Conservation (phyloP, 2,329 filamentous ascomycete genomes). For the Leptodontidium sp. region DNA sequence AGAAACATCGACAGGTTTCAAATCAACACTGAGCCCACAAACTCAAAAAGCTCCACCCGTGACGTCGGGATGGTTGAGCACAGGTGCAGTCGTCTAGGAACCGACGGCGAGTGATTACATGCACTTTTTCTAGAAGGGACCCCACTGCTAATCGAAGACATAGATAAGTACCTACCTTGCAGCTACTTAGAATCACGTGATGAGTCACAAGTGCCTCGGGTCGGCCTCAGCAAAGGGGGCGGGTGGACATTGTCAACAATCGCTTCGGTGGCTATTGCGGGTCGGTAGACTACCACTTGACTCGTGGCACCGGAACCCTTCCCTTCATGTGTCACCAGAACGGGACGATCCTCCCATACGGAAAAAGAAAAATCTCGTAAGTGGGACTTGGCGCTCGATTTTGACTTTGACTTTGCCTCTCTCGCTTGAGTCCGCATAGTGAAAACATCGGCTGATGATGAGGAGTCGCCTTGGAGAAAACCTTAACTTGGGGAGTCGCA, state of each 20-base stretch:
- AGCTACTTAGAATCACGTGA: not conserved
- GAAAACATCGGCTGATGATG: constrained; percentile 14
- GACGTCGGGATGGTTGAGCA: too few species aligned
- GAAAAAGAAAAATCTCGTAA: not conserved
- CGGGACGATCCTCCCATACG: constrained; percentile 6
- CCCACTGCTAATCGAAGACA: too few species aligned
- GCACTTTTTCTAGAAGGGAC: not conserved
- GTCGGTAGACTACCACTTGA: not conserved
- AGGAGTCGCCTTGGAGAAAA: constrained; percentile 3
- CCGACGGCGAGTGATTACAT: not conserved
- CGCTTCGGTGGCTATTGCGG: constrained; percentile 15
- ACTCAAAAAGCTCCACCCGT: too few species aligned
- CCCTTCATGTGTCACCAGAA: constrained; percentile 2
- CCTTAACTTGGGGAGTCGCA: not conserved
- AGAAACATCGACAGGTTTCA: too few species aligned
- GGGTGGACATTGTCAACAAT: not conserved
- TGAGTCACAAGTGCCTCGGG: not conserved
- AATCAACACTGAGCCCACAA: too few species aligned
- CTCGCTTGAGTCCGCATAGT: constrained; percentile 3
- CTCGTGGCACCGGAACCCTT: constrained; percentile 3
- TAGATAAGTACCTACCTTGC: too few species aligned
- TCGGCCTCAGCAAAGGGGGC: not conserved
- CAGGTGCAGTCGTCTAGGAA: too few species aligned
- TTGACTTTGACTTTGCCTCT: constrained; percentile 3
- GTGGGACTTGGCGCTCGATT: not conserved